Evolutionary conservation across 176 grass and related monocot species (phyloP).

Genomic region (Triticum turgidum): DNA sequence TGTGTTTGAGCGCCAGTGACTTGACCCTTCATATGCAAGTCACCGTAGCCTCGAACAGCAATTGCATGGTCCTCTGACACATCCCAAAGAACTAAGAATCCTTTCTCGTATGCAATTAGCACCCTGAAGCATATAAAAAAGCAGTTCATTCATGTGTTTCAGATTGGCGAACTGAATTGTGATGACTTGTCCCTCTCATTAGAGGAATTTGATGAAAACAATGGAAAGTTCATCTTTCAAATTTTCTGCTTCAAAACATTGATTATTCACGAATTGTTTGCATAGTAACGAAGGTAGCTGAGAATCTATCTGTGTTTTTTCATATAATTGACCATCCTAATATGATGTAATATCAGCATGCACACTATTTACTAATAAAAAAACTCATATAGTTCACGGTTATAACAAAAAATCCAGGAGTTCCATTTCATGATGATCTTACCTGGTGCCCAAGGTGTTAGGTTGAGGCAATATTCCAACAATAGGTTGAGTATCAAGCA

Average conservation of each 20-base stretch:
- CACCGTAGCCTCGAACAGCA: constrained; percentile 53
- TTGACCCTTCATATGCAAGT: constrained; percentile 57
- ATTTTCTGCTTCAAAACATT: constrained; percentile 16
- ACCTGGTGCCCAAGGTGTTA: constrained; percentile 77
- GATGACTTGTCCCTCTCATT: neutral
- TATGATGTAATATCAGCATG: neutral
- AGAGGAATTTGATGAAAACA: constrained; percentile 28
- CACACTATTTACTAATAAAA: neutral
- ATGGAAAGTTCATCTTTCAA: constrained; percentile 5
- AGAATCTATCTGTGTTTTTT: constrained; percentile 7
- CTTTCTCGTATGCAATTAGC: constrained; percentile 86
- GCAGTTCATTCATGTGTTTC: constrained; percentile 4
- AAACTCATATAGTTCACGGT: neutral
- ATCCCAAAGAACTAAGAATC: constrained; percentile 92
- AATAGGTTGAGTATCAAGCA: constrained; percentile 67
- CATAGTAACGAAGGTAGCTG: constrained; percentile 12
- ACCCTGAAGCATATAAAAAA: constrained; percentile 56
- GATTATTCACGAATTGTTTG: neutral
- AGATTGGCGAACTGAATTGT: constrained; percentile 23
- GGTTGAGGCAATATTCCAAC: constrained; percentile 88
- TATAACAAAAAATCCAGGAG: neutral
- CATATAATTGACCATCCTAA: constrained; percentile 7
- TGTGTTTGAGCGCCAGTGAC: constrained; percentile 24
- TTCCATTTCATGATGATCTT: constrained; percentile 20
- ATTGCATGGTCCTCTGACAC: constrained; percentile 53